Percentiles rank a stretch among this genome's conserved stretches.
phyloP scores from a whole-genome alignment of 2,329 filamentous ascomycete species.

The Phyllachora maydis region DNA sequence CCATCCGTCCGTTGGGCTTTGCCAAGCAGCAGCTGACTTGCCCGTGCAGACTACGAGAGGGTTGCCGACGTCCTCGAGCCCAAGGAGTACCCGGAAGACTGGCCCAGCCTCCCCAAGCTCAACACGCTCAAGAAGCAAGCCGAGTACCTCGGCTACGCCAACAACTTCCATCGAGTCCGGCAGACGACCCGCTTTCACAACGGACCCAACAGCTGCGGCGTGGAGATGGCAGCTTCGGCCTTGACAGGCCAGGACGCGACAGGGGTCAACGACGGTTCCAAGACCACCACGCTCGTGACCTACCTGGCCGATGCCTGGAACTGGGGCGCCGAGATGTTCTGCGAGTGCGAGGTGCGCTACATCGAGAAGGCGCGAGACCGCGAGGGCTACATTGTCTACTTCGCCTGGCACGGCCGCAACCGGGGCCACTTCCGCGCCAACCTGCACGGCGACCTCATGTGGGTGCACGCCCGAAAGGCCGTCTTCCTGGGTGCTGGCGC shows the following conservation, averaged over 20 bases:
- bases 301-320: constrained; percentile 53
- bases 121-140: constrained; percentile 36
- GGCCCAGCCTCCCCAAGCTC: constrained; percentile 35
- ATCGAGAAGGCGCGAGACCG: constrained; percentile 27
- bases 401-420: constrained; percentile 39
- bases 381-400: constrained; percentile 41
- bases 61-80: constrained; percentile 37
- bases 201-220: constrained; percentile 40
- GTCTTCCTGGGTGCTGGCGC: constrained; percentile 47
- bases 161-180: constrained; percentile 32
- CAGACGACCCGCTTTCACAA: constrained; percentile 43
- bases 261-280: constrained; percentile 46
- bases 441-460: constrained; percentile 39
- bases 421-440: constrained; percentile 31
- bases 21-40: neutral
- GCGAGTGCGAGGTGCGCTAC: constrained; percentile 44
- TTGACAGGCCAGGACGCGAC: constrained; percentile 42
- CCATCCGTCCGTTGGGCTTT: neutral
- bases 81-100: constrained; percentile 31
- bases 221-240: constrained; percentile 38
- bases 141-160: constrained; percentile 21
- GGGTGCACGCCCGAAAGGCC: constrained; percentile 43
- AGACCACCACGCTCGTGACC: constrained; percentile 43
- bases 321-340: constrained; percentile 53
- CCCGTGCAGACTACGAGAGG: constrained; percentile 31